Conservation (phyloP, 495 filamentous ascomycete genomes). For the Pyrenula massariospora region DNA sequence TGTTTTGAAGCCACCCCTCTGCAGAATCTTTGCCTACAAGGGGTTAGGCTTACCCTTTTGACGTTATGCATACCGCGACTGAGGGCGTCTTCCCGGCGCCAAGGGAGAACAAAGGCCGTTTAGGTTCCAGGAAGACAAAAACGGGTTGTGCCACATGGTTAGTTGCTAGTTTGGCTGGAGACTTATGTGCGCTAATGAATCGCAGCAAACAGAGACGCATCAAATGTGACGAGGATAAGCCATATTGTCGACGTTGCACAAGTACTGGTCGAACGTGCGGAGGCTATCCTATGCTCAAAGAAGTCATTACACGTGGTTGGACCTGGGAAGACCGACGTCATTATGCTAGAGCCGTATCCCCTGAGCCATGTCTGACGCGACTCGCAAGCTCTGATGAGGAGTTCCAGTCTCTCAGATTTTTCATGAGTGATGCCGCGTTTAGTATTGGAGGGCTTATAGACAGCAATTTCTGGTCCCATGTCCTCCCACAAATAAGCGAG, state of each 20-base stretch:
- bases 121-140: background rate
- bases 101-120: background rate
- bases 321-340: background rate
- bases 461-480: conserved; percentile 5
- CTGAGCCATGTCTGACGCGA: background rate
- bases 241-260: background rate
- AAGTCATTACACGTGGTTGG: background rate
- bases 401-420: background rate
- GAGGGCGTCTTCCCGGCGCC: background rate
- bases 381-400: background rate
- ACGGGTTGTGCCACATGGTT: background rate
- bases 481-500: conserved; percentile 9
- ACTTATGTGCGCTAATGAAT: background rate
- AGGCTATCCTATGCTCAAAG: background rate
- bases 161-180: background rate
- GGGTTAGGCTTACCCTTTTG: too few relatives aligned
- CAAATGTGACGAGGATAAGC: background rate
- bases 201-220: background rate
- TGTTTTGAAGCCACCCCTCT: too few relatives aligned
- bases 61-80: background rate
- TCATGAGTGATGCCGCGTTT: background rate
- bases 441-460: background rate
- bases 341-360: too few relatives aligned
- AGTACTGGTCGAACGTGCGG: background rate
- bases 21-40: too few relatives aligned